Evolutionary conservation across 768 basidiomycete genomes (phyloP).

Genomic region (Filobasidium floriforme): DNA sequence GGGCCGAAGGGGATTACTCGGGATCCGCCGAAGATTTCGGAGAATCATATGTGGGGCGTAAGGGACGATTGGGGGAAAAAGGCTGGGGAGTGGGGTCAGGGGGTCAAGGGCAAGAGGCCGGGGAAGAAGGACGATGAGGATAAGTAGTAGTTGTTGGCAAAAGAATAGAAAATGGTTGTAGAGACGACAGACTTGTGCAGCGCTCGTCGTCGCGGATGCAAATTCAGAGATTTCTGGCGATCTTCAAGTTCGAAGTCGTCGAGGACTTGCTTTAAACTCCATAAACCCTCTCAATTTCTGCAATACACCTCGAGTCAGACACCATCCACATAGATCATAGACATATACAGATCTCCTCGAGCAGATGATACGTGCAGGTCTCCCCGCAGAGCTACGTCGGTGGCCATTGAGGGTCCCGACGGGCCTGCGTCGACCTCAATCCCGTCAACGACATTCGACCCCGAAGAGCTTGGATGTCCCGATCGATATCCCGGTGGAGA

Average conservation of each 20-base stretch:
- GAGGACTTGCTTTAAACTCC: too few species aligned
- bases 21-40: conserved; percentile 33
- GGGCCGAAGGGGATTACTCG: conserved; percentile 12
- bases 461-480: neutral
- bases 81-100: conserved; percentile 43
- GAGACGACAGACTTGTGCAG: too few species aligned
- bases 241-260: neutral
- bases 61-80: conserved; percentile 43
- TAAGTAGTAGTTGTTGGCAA: neutral
- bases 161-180: neutral
- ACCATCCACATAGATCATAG: too few species aligned
- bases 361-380: neutral
- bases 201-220: neutral
- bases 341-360: neutral
- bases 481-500: neutral
- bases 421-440: neutral
- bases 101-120: conserved; percentile 26
- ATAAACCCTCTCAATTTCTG: too few species aligned
- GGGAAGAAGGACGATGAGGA: conserved; percentile 10
- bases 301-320: too few species aligned
- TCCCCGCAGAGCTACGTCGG: neutral
- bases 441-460: neutral
- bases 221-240: neutral
- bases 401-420: neutral
- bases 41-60: conserved; percentile 44